Percentiles rank a stretch among this genome's conserved stretches.
Conservation (phyloP, 805 yeast species). For the Tetrapisispora phaffii region DNA sequence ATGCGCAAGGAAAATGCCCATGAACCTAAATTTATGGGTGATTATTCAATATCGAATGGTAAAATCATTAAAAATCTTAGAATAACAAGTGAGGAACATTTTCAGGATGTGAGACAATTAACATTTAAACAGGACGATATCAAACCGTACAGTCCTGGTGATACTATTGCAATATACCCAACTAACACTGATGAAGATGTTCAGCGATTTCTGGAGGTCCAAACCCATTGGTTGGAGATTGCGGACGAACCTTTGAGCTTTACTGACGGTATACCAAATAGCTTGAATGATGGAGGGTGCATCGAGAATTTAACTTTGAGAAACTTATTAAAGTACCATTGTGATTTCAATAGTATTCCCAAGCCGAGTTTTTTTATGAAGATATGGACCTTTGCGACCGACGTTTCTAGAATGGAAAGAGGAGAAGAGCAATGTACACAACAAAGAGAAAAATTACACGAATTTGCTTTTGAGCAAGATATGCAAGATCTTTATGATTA, state of each 20-base stretch:
- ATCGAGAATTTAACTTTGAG: conserved; percentile 58
- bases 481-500: conserved; percentile 79
- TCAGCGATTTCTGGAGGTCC: conserved; percentile 51
- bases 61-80: conserved; percentile 42
- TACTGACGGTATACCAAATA: conserved; percentile 21
- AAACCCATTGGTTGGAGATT: conserved; percentile 54
- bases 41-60: conserved; percentile 30
- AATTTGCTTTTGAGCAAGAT: conserved; percentile 62
- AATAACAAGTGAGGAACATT: conserved; percentile 63
- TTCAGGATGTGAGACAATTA: conserved; percentile 79
- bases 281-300: conserved; percentile 48
- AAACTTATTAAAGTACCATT: conserved; percentile 61
- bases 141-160: conserved; percentile 57
- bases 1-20: neutral
- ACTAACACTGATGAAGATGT: conserved; percentile 57
- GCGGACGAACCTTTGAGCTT: conserved; percentile 46
- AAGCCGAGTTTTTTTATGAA: conserved; percentile 69
- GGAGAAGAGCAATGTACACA: conserved; percentile 35
- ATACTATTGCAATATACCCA: conserved; percentile 70
- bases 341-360: conserved; percentile 78
- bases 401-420: conserved; percentile 25
- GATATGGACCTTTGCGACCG: conserved; percentile 67
- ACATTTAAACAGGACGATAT: conserved; percentile 30
- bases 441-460: conserved; percentile 66
- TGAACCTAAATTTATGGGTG: conserved; percentile 11